Base-by-base conservation (phyloP, 2,329 filamentous ascomycete species). In the Fusarium sororula region DNA sequence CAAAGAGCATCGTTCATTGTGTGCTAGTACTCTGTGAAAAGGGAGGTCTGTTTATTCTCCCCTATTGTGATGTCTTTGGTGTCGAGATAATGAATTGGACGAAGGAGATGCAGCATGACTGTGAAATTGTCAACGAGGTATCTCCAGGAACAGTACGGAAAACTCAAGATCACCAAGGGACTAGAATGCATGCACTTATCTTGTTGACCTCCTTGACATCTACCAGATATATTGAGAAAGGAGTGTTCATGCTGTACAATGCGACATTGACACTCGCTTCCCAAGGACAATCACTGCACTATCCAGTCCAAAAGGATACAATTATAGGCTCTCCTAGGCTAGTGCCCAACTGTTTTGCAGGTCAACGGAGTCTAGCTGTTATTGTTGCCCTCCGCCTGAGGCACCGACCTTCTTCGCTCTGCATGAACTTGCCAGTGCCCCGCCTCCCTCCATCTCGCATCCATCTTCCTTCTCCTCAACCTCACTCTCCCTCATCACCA, bases 171-270 rank as follows among this genome's bases (percentile, higher is more conserved):
- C 13, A 20, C 3, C 2, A 6, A 26, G 9, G 9, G 9, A 20
- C 4, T 6, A 8, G 4, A 7, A 7, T 53, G 13, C 22, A 20
- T 37, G 6, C 10, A 18, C 35, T 13, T 15, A 5, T 4, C 5
- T 0, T 37, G 17, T 22, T 15, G 6, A 1, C 2, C 9, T 26
- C 12, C 7, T 11, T 9, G 17, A 24, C 8, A 13, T 11, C 6
- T 20, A 5, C 30, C 1, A 18, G 20, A 6, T 12, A 15, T 6
- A 53, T 26, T 14, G 12, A 53, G 17, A 8, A 26, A 17, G n/a
- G 18, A n/a, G n/a, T 12, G 15, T 20, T 11, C 8, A 11, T 35
- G 6, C 14, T 11, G n/a, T 20, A 24, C 8, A 24, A 20, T 51
- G 7, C 14, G 6, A 35, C 30, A 51, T 35, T 10, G 13, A 53